These are phyloP conservation scores for Rubus parviflorus DNA, from an alignment of 306 rosid genomes.

Conservation along the genomic window DNA sequence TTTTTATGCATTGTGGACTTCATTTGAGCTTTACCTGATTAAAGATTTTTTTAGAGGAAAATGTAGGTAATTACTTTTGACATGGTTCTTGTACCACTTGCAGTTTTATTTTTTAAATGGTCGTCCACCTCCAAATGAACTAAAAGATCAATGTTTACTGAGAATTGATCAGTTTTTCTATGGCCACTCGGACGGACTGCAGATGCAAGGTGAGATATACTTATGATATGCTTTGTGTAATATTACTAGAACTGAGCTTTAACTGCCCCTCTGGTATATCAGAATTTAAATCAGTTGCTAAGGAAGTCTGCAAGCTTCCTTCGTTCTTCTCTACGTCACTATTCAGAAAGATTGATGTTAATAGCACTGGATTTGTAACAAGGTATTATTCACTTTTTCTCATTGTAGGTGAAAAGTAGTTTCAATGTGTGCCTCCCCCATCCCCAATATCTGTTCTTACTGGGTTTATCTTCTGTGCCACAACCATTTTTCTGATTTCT, in stretches of 20 bases:
- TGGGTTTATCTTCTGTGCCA: not conserved
- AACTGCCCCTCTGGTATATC: constrained; percentile 41
- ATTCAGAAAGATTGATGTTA: constrained; percentile 77
- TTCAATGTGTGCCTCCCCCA: not conserved
- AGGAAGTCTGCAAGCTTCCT: constrained; percentile 98
- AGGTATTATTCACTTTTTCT: constrained; percentile 52
- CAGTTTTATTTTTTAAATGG: constrained; percentile 96
- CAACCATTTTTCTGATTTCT: not conserved
- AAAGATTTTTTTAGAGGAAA: constrained; percentile 8
- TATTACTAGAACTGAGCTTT: constrained; percentile 32
- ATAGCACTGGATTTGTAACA: constrained; percentile 74
- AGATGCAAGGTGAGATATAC: constrained; percentile 73
- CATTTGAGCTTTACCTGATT: constrained; percentile 20
- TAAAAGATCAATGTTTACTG: constrained; percentile 71
- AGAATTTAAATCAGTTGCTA: constrained; percentile 82
- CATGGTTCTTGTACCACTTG: constrained; percentile 33
- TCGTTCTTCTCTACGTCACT: constrained; percentile 77
- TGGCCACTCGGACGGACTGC: constrained; percentile 75
- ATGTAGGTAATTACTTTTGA: constrained; percentile 25
- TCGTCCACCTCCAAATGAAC: constrained; percentile 77
- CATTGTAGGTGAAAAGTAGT: constrained; percentile 13
- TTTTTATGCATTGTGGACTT: constrained; percentile 3
- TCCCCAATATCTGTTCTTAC: not conserved
- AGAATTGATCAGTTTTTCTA: constrained; percentile 68
- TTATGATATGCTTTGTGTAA: constrained; percentile 26